Evolutionary conservation across 164 flowering plant species (phyloP).

Genomic region (Berberis vulgaris): DNA sequence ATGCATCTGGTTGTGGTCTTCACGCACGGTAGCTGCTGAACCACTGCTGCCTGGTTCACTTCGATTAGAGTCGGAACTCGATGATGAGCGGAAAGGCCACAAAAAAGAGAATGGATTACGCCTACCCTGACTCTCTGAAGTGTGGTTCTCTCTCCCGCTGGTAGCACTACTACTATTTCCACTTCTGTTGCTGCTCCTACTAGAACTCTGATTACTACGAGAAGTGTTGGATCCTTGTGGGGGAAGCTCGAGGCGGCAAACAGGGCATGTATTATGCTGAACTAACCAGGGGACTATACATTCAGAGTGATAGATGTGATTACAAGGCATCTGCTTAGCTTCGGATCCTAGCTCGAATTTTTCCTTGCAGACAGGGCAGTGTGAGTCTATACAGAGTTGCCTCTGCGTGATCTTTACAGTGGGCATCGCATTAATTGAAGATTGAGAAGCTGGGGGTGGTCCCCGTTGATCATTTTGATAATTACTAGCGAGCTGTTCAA

Average conservation of each 20-base stretch:
- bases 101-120: constrained; percentile 52
- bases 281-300: constrained; percentile 86
- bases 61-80: constrained; percentile 9
- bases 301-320: constrained; percentile 70
- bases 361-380: constrained; percentile 81
- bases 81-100: constrained; percentile 78
- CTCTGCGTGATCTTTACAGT: constrained; percentile 54
- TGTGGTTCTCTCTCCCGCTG: constrained; percentile 18
- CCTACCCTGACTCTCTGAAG: constrained; percentile 33
- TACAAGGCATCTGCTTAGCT: constrained; percentile 74
- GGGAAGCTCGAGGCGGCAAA: constrained; percentile 68
- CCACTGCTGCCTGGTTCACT: constrained; percentile 35
- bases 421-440: constrained; percentile 73
- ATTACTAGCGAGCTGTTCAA: constrained; percentile 52
- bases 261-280: constrained; percentile 83
- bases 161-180: constrained; percentile 15
- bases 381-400: constrained; percentile 66
- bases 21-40: constrained; percentile 26
- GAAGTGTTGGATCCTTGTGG: constrained; percentile 27
- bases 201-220: constrained; percentile 23
- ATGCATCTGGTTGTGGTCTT: constrained; percentile 31
- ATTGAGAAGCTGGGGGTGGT: constrained; percentile 73
- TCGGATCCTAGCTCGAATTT: constrained; percentile 62
- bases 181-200: constrained; percentile 19
- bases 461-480: constrained; percentile 46